Base-by-base conservation (phyloP, 257 asterid species). In the Ehretia macrophylla region DNA sequence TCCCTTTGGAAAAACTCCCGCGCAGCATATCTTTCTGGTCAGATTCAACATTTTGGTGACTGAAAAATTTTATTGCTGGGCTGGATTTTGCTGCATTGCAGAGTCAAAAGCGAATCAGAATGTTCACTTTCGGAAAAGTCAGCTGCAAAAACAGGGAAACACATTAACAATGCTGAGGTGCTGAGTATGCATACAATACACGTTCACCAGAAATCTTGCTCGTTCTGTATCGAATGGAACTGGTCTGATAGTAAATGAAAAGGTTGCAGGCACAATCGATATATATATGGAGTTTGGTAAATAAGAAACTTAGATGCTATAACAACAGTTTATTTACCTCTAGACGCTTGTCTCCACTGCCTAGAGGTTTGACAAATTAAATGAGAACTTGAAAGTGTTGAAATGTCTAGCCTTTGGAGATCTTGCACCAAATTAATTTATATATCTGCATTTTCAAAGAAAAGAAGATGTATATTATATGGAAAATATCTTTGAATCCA, bases 71-170 rank as follows among this genome's bases (percentile, higher is more conserved):
- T 50, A 83, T 85, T 1, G 83, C 78, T 0, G 97, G 97, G 79
- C 99, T 81, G 64, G 96, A 93, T 77, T 78, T 79, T 8, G 99
- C 72, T 22, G 90, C 96, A 60, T 85, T 80, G 82, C 95, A 88
- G 4, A 82, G 68, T 52, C 84, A 97, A 50, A 93, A 93, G 76
- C 89, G 99, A 53, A 87, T 77, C 18, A 86, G 72, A 14, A 61
- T 83, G 67, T 89, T 81, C 4, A 83, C 84, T 68, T 86, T 83
- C 5, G 67, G 75, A 61, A 84, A 70, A 1, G 83, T 81, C 67
- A 89, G 58, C 97, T 88, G 92, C 78, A 63, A n/a, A n/a, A n/a
- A n/a, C 14, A 58, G 56, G 17, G 16, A 10, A 58, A 40, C 16
- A 66, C 40, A 55, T 38, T 16, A 11, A 14, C 38, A 55, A 59